phyloP scores from a whole-genome alignment of 2,329 filamentous ascomycete genomes.

The Rugonectria rugulosa region DNA sequence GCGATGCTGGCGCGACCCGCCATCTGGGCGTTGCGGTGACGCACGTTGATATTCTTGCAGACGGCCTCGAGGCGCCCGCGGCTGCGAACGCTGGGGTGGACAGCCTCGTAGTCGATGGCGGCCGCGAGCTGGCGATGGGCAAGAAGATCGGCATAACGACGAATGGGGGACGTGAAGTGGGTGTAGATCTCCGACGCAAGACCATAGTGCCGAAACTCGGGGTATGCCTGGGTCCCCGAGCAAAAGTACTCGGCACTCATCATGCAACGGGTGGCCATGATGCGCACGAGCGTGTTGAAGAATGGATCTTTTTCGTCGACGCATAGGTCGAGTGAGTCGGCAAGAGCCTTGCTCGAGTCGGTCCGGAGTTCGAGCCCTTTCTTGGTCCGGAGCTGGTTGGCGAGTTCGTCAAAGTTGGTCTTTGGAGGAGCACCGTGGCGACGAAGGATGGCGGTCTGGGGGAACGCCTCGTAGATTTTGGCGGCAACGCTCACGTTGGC shows the following conservation, averaged over 20 bases:
- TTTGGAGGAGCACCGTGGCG: constrained; percentile 92
- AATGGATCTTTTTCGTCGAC: constrained; percentile 84
- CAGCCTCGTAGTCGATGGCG: constrained; percentile 88
- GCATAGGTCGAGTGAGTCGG: constrained; percentile 88
- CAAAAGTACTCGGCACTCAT: constrained; percentile 99
- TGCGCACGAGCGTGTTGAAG: constrained; percentile 97
- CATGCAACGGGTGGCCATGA: constrained; percentile 98
- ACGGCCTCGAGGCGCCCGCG: constrained; percentile 88
- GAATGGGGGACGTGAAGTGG: constrained; percentile 97
- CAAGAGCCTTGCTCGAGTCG: constrained; percentile 91
- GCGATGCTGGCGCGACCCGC: constrained; percentile 93
- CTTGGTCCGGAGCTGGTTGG: constrained; percentile 89
- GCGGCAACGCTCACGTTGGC: constrained; percentile 94
- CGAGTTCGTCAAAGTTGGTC: constrained; percentile 94
- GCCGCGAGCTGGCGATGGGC: constrained; percentile 94
- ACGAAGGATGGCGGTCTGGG: constrained; percentile 92
- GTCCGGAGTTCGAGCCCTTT: constrained; percentile 79
- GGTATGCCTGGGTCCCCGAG: constrained; percentile 89
- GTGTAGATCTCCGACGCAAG: constrained; percentile 97
- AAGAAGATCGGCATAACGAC: constrained; percentile 95
- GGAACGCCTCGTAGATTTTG: constrained; percentile 90
- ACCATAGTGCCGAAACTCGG: constrained; percentile 96
- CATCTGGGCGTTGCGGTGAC: constrained; percentile 96
- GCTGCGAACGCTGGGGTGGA: constrained; percentile 83
- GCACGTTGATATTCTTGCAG: constrained; percentile 97